Percentiles rank a stretch among this genome's conserved stretches.
Conservation (phyloP, 306 rosid genomes). For the Sophora flavescens region DNA sequence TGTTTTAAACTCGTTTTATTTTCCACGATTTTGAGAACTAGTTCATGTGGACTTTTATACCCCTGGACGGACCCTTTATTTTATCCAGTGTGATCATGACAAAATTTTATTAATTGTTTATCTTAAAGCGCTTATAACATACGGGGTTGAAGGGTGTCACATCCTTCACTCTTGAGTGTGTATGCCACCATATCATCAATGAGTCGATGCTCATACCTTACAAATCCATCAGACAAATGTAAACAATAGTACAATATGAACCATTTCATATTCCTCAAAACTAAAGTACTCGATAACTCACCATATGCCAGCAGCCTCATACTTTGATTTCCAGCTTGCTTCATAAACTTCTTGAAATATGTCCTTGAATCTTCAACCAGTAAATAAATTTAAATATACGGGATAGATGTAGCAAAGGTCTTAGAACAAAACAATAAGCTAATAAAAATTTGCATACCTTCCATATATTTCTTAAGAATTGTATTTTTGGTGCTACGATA, state of each 20-base stretch:
- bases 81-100: no score
- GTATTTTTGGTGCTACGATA: slow-evolving; percentile 99
- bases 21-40: no score
- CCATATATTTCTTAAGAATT: slow-evolving; percentile 97
- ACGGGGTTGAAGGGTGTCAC: no score
- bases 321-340: slow-evolving; percentile 91
- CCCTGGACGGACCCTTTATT: no score
- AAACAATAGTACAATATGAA: slow-evolving; percentile 5
- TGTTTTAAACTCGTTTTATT: no score
- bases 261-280: not conserved
- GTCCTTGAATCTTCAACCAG: slow-evolving; percentile 90
- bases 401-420: slow-evolving; percentile 9
- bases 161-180: slow-evolving; percentile 96
- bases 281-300: slow-evolving; percentile 48
- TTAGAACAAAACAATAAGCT: slow-evolving; percentile 30
- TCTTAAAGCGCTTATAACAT: no score
- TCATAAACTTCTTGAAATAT: slow-evolving; percentile 98
- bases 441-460: slow-evolving; percentile 64
- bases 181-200: slow-evolving; percentile 99
- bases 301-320: slow-evolving; percentile 96
- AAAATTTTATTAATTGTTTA: no score
- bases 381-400: slow-evolving; percentile 29
- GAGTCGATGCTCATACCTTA: slow-evolving; percentile 98
- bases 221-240: slow-evolving; percentile 45
- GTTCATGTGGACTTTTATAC: no score